Evolutionary conservation across 2,329 filamentous ascomycete species (phyloP), one percentile per base, ranked within the genome.

Genomic region (Aspergillus cejpii): DNA sequence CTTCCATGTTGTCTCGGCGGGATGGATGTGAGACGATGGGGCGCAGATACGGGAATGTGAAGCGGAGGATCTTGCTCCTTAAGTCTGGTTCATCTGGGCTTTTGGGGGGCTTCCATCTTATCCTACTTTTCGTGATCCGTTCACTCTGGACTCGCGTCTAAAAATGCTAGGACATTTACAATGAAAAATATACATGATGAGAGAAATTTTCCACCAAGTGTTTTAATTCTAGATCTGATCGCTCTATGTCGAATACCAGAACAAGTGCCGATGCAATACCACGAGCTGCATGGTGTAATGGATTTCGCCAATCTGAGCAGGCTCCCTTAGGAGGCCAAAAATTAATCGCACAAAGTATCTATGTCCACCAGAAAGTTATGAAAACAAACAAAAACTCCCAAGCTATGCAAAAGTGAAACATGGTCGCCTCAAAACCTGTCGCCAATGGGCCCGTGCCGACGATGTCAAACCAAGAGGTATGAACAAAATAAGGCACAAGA

Each of bases 11-110:
- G 29, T 31, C 11, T 7, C 39, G 47, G 45, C 42, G 52, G 47
- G 41, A 39, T 37, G 43, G 50, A 50, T 43, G 46, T 41, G 44
- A 43, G 45, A 45, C 29, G 48, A 50, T 43, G 37, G 41, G 43
- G 28, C 29, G 15, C 14, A 15, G 12, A 31, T 31, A 8, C n/a
- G 28, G 31, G 10, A 11, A 17, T 34, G 15, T 34, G 15, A 20
- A 34, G 31, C 14, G 31, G 31, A 19, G 11, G 31, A 20, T 8
- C 15, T 34, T 6, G 10, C 11, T 10, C 5, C 17, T 34, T 6
- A n/a, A 41, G 24, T 15, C 31, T 11, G 6, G 11, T 34, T 5
- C 2, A 15, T 17, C 31, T 34, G 10, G 14, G 31, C 14, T 5
- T n/a, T 20, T 8, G 31, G 31, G 15, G 31, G 10, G 11, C 31